These are phyloP conservation scores for Gastrodia elata DNA, from an alignment of 106 monocot species.

Conservation along the genomic window DNA sequence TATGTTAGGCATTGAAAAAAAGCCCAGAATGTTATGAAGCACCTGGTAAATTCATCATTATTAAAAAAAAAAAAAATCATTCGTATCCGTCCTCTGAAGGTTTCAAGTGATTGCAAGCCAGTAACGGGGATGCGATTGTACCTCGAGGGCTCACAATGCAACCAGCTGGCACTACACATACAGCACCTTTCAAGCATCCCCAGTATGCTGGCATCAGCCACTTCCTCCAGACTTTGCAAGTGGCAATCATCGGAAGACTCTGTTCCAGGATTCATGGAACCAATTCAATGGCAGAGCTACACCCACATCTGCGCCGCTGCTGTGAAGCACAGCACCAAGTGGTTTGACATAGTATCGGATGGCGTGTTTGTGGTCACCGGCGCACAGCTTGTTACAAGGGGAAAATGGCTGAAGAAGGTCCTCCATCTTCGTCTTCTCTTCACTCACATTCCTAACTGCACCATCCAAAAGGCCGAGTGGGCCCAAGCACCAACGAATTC, in stretches of 20 bases:
- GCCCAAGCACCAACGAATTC: constrained; percentile 30
- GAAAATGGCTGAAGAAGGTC: constrained; percentile 55
- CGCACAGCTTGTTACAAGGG: constrained; percentile 69
- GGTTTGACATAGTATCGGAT: constrained; percentile 37
- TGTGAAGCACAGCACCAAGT: constrained; percentile 59
- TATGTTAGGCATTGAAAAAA: no score
- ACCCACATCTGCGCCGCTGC: constrained; percentile 49
- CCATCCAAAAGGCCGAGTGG: constrained; percentile 53
- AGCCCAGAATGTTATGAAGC: background rate
- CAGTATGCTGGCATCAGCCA: constrained; percentile 45
- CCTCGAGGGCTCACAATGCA: constrained; percentile 82
- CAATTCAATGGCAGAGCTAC: constrained; percentile 72
- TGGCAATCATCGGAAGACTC: constrained; percentile 75
- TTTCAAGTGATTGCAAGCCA: constrained; percentile 48
- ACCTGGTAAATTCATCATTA: background rate
- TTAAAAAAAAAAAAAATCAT: background rate
- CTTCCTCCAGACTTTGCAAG: constrained; percentile 22
- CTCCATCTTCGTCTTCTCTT: constrained; percentile 78
- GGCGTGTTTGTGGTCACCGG: constrained; percentile 83
- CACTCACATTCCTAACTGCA: constrained; percentile 56
- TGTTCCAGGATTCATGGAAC: constrained; percentile 40
- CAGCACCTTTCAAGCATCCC: constrained; percentile 86
- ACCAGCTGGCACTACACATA: constrained; percentile 67
- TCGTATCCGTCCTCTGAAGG: constrained; percentile 23
- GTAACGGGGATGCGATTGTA: constrained; percentile 72